Conservation (phyloP, 1,139 yeast genomes). For the Suhomyces maxii region DNA sequence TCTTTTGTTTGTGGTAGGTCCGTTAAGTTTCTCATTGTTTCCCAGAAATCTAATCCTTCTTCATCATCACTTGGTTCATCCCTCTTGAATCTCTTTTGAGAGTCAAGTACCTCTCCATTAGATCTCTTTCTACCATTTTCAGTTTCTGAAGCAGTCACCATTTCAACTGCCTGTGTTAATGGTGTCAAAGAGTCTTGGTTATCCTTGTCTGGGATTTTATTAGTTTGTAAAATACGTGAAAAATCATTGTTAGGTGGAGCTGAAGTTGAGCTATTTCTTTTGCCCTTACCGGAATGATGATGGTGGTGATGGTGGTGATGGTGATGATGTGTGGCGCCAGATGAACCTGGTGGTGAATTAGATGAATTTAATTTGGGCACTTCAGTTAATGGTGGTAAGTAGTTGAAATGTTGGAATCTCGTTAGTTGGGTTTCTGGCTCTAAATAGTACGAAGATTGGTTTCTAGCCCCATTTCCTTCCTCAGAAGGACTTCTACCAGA, state of each 20-base stretch:
- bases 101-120: constrained; percentile 8
- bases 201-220: not conserved
- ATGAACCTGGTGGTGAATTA: constrained; percentile 36
- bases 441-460: constrained; percentile 17
- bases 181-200: constrained; percentile 29
- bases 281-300: constrained; percentile 14
- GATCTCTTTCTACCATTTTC: constrained; percentile 9
- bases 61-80: constrained; percentile 24
- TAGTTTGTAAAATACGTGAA: not conserved
- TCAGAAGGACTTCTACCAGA: constrained; percentile 9
- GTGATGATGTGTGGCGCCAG: constrained; percentile 23
- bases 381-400: constrained; percentile 67
- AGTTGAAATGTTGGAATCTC: constrained; percentile 70
- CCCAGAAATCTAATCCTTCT: constrained; percentile 68
- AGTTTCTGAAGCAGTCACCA: constrained; percentile 41
- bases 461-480: not conserved
- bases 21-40: constrained; percentile 57
- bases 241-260: not conserved
- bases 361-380: constrained; percentile 71
- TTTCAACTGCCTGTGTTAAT: constrained; percentile 44
- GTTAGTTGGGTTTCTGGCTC: constrained; percentile 61
- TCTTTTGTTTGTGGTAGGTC: constrained; percentile 24
- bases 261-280: not conserved
- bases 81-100: constrained; percentile 13
- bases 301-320: constrained; percentile 35